Evolutionary conservation across 768 basidiomycete genomes (phyloP).

Genomic region (Epithele typhae): DNA sequence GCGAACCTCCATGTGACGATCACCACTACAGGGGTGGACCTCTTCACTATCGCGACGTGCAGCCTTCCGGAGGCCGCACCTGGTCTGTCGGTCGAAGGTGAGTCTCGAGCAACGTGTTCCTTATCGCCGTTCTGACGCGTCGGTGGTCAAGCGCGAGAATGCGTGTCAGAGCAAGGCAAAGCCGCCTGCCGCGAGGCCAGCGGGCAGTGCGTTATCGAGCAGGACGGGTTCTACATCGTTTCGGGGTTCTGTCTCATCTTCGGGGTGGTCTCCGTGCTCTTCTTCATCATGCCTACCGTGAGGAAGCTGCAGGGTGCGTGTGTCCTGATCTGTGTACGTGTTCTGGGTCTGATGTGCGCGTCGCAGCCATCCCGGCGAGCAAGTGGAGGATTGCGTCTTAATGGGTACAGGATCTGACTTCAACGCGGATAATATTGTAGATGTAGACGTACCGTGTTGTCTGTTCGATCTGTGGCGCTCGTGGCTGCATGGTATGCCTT

Average conservation of each 20-base stretch:
- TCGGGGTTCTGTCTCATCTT: slow-evolving; percentile 73
- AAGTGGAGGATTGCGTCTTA: slow-evolving; percentile 67
- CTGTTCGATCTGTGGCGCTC: too few species aligned
- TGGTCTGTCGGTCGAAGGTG: slow-evolving; percentile 51
- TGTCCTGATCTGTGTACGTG: too few species aligned
- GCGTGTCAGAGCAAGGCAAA: slow-evolving; percentile 91
- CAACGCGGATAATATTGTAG: slow-evolving; percentile 6
- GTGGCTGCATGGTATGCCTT: too few species aligned
- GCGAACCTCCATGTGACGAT: background rate
- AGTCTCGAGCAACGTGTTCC: background rate
- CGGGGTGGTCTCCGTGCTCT: slow-evolving; percentile 68
- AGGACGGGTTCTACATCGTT: slow-evolving; percentile 90
- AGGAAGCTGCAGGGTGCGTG: slow-evolving; percentile 80
- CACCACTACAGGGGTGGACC: slow-evolving; percentile 67
- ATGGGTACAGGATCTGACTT: background rate
- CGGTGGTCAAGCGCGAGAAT: slow-evolving; percentile 61
- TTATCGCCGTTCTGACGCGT: background rate
- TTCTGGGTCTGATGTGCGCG: slow-evolving; percentile 12
- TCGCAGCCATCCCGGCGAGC: slow-evolving; percentile 58
- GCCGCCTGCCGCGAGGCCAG: slow-evolving; percentile 65
- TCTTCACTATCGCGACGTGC: slow-evolving; percentile 83
- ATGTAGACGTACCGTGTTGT: slow-evolving; percentile 13
- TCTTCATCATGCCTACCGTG: slow-evolving; percentile 81
- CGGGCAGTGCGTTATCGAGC: slow-evolving; percentile 77
- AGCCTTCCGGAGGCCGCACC: slow-evolving; percentile 53